Evolutionary conservation across 441 rosid genomes (phyloP).

Genomic region (Gossypium davidsonii): DNA sequence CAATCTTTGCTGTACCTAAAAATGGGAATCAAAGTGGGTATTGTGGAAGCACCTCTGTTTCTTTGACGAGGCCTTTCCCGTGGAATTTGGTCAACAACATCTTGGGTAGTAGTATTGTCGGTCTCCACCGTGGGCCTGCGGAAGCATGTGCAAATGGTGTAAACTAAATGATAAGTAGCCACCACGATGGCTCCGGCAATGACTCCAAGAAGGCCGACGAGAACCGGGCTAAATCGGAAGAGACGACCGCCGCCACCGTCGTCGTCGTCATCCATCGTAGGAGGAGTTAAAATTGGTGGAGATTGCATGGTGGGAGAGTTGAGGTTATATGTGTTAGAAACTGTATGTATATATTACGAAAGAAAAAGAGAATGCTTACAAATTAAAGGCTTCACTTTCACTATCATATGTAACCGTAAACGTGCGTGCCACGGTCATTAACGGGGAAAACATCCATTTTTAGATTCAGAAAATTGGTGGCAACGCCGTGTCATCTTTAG

Average conservation of each 20-base stretch:
- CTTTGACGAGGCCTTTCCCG: slow-evolving; percentile 4
- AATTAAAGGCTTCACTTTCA: slow-evolving; percentile 15
- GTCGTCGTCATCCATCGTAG: slow-evolving; percentile 12
- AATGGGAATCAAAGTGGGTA: background rate
- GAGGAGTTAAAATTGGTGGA: background rate
- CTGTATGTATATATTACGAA: background rate
- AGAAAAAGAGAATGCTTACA: background rate
- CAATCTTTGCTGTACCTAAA: slow-evolving; percentile 20
- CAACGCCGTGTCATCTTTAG: background rate
- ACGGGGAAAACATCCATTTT: background rate
- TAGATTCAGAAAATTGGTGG: background rate
- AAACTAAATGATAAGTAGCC: slow-evolving; percentile 33
- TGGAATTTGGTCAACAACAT: background rate
- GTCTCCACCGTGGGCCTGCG: background rate
- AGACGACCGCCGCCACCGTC: background rate
- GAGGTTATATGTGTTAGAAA: background rate
- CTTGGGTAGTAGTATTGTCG: background rate
- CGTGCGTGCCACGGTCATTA: slow-evolving; percentile 15
- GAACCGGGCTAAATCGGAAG: slow-evolving; percentile 20
- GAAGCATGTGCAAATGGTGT: slow-evolving; percentile 11
- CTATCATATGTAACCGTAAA: background rate
- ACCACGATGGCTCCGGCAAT: slow-evolving; percentile 35
- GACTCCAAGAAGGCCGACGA: slow-evolving; percentile 38
- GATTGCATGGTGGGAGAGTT: background rate
- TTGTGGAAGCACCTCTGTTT: background rate